phyloP scores from a whole-genome alignment of 257 asterid genomes.

The Ilex asprella region DNA sequence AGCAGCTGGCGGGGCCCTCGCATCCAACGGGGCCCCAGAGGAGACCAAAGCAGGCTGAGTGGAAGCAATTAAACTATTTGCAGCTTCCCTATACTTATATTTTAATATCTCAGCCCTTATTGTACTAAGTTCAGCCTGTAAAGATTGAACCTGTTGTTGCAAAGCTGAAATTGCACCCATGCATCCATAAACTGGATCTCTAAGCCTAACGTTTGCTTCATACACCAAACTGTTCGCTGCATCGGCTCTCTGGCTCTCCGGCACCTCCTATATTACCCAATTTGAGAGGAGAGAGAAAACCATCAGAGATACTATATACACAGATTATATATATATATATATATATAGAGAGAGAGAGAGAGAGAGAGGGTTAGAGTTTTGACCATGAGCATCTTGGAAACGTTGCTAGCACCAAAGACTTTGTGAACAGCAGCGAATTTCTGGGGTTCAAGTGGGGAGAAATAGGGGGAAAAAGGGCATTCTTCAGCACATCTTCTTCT shows the following conservation, averaged over 20 bases:
- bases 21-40: slow-evolving; percentile 37
- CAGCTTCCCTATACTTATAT: slow-evolving; percentile 72
- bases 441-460: slow-evolving; percentile 86
- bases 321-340: too few species aligned
- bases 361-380: too few species aligned
- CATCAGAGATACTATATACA: too few species aligned
- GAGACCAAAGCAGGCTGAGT: slow-evolving; percentile 38
- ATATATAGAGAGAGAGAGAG: too few species aligned
- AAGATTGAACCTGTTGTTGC: slow-evolving; percentile 66
- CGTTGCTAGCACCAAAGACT: slow-evolving; percentile 92
- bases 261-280: slow-evolving; percentile 51
- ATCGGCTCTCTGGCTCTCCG: slow-evolving; percentile 68
- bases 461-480: slow-evolving; percentile 86
- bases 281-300: background rate
- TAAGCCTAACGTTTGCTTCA: slow-evolving; percentile 82
- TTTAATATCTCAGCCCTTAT: slow-evolving; percentile 66
- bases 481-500: slow-evolving; percentile 90
- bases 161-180: slow-evolving; percentile 88
- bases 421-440: slow-evolving; percentile 94
- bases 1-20: slow-evolving; percentile 56
- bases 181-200: slow-evolving; percentile 94
- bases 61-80: slow-evolving; percentile 48
- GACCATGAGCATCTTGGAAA: slow-evolving; percentile 88
- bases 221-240: slow-evolving; percentile 88
- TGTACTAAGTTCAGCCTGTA: slow-evolving; percentile 70